Conservation (phyloP, 1,284 basidiomycete genomes). For the Trametes sp. region DNA sequence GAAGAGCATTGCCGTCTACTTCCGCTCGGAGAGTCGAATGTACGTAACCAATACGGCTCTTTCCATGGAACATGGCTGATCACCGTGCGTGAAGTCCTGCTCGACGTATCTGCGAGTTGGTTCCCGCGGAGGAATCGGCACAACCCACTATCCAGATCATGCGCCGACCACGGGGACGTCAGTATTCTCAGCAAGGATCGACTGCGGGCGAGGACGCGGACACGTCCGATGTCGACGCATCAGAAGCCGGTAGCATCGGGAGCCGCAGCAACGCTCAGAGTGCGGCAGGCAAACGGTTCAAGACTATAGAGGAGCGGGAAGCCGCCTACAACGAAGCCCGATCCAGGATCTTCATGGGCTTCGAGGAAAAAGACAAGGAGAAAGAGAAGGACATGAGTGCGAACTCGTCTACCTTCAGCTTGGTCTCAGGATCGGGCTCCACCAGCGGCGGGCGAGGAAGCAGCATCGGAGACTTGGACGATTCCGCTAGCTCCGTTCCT, state of each 20-base stretch:
- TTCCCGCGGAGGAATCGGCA: slow-evolving; percentile 71
- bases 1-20: slow-evolving; percentile 66
- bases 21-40: slow-evolving; percentile 74
- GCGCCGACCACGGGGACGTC: slow-evolving; percentile 55
- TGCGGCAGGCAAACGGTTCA: slow-evolving; percentile 66
- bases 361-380: slow-evolving; percentile 75
- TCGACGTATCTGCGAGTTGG: slow-evolving; percentile 75
- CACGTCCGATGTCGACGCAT: slow-evolving; percentile 77
- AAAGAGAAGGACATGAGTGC: slow-evolving; percentile 80
- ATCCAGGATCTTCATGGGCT: slow-evolving; percentile 82
- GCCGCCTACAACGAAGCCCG: slow-evolving; percentile 86
- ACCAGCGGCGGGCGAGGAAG: slow-evolving; percentile 64
- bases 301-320: slow-evolving; percentile 82
- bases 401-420: slow-evolving; percentile 75
- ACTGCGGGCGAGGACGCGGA: slow-evolving; percentile 76
- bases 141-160: slow-evolving; percentile 86
- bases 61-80: slow-evolving; percentile 4
- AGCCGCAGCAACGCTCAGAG: slow-evolving; percentile 69
- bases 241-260: slow-evolving; percentile 77
- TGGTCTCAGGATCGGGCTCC: slow-evolving; percentile 70
- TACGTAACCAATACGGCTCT: slow-evolving; percentile 48
- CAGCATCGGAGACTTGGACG: slow-evolving; percentile 68
- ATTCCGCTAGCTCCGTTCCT: slow-evolving; percentile 69
- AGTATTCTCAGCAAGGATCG: slow-evolving; percentile 68
- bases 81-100: slow-evolving; percentile 55